Evolutionary conservation across 2,329 filamentous ascomycete genomes (phyloP).

Genomic region (Leptographium wingfieldii): DNA sequence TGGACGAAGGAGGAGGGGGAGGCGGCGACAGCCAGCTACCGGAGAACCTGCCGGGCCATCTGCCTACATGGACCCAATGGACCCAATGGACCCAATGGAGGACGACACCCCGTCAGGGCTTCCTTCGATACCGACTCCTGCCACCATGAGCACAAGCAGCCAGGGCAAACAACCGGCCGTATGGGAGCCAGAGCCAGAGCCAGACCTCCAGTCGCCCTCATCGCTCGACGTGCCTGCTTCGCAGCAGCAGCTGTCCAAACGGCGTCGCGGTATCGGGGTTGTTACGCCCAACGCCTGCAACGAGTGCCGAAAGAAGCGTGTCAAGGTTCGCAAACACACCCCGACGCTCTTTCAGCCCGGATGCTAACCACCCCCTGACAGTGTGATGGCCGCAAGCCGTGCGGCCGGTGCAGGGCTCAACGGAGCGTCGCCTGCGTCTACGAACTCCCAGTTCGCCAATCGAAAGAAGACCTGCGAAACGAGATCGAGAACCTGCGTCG

Average conservation of each 20-base stretch:
- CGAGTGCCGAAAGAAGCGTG: conserved; percentile 49
- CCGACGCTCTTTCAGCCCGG: not conserved
- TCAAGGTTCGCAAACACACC: conserved; percentile 32
- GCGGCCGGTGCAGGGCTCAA: conserved; percentile 41
- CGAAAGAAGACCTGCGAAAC: conserved; percentile 46
- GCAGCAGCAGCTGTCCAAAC: conserved; percentile 22
- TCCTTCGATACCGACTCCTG: not conserved
- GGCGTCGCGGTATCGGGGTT: conserved; percentile 40
- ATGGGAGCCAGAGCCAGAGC: not conserved
- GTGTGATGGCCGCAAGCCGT: conserved; percentile 48
- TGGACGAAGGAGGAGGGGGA: not conserved
- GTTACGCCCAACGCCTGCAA: conserved; percentile 49
- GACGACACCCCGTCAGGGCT: not conserved
- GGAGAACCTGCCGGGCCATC: not conserved
- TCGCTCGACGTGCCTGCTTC: not conserved
- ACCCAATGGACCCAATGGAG: conserved; percentile 2
- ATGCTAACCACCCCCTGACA: conserved; percentile 14
- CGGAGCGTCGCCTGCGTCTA: conserved; percentile 46
- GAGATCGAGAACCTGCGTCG: conserved; percentile 46
- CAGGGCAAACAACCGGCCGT: not conserved
- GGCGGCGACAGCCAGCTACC: not conserved
- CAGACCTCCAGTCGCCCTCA: not conserved
- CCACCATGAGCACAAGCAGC: not conserved
- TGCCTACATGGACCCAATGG: not conserved
- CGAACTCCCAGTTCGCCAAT: conserved; percentile 49